Evolutionary conservation across 768 basidiomycete species (phyloP).

Genomic region (Termitomyces sp.): DNA sequence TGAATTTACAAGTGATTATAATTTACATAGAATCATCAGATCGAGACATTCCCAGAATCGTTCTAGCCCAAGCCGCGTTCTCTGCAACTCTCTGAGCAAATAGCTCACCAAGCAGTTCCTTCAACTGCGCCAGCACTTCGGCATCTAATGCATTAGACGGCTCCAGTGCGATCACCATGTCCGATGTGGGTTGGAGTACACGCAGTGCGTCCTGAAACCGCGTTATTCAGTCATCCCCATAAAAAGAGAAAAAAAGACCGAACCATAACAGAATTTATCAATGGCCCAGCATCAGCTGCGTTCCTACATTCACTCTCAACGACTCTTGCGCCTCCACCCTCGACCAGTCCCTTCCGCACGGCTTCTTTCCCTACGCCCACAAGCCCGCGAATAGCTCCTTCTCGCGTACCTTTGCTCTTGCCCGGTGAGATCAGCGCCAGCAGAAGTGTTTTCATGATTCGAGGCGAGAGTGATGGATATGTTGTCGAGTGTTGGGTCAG

Average conservation of each 20-base stretch:
- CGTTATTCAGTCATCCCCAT: not conserved
- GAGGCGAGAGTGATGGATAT: slow-evolving; percentile 80
- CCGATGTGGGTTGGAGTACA: slow-evolving; percentile 51
- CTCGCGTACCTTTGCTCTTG: slow-evolving; percentile 75
- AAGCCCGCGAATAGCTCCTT: slow-evolving; percentile 86
- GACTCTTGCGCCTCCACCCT: slow-evolving; percentile 72
- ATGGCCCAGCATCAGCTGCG: slow-evolving; percentile 30
- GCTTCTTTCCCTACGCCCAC: slow-evolving; percentile 84
- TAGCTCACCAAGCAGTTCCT: slow-evolving; percentile 51
- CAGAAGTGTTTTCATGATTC: slow-evolving; percentile 91
- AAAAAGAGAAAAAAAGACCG: slow-evolving; percentile 11
- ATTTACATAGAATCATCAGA: slow-evolving; percentile 4
- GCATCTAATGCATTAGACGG: slow-evolving; percentile 40
- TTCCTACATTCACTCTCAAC: slow-evolving; percentile 60
- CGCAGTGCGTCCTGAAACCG: slow-evolving; percentile 50
- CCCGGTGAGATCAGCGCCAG: slow-evolving; percentile 72
- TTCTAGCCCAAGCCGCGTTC: slow-evolving; percentile 63
- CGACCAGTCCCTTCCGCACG: slow-evolving; percentile 74
- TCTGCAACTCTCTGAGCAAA: slow-evolving; percentile 51
- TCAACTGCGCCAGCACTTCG: slow-evolving; percentile 38
- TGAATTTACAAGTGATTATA: not conserved
- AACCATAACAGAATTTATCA: slow-evolving; percentile 63
- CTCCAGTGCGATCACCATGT: slow-evolving; percentile 56
- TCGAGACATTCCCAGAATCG: slow-evolving; percentile 37
- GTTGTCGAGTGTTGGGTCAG: slow-evolving; percentile 82